Percentiles rank a stretch among this genome's conserved stretches.
phyloP scores from a whole-genome alignment of 306 rosid species.

The Dryas drummondii region DNA sequence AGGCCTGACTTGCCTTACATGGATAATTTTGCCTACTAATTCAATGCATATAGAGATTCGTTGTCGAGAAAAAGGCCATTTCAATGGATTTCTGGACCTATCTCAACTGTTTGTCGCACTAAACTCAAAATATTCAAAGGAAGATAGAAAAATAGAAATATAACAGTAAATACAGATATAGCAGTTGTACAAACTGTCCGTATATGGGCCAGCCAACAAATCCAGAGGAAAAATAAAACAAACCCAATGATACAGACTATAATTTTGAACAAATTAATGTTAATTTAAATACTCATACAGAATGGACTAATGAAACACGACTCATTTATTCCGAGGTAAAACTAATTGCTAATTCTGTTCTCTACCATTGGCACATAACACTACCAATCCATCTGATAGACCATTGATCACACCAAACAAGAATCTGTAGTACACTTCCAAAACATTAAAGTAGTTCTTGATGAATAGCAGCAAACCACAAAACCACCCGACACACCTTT shows the following conservation, averaged over 20 bases:
- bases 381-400: slow-evolving; percentile 15
- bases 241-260: not conserved
- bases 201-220: not conserved
- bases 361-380: slow-evolving; percentile 19
- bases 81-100: too few species aligned
- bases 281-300: slow-evolving; percentile 12
- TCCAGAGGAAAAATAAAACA: not conserved
- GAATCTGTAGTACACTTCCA: slow-evolving; percentile 10
- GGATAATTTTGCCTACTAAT: too few species aligned
- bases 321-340: slow-evolving; percentile 11
- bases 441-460: not conserved
- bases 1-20: too few species aligned
- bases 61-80: too few species aligned
- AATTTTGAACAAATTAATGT: not conserved
- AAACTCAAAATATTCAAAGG: too few species aligned
- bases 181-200: too few species aligned
- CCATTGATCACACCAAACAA: slow-evolving; percentile 25
- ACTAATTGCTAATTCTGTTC: slow-evolving; percentile 25
- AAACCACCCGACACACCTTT: slow-evolving; percentile 2
- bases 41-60: too few species aligned
- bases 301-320: not conserved
- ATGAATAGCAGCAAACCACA: not conserved
- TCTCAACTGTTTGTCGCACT: too few species aligned
- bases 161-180: too few species aligned
- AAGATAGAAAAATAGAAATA: too few species aligned